A percentile compares a stretch with the other conserved stretches of the same genome.
These are phyloP conservation scores for Artemisia tridentata DNA, from an alignment of 129 eudicot genomes.

Conservation along the genomic window DNA sequence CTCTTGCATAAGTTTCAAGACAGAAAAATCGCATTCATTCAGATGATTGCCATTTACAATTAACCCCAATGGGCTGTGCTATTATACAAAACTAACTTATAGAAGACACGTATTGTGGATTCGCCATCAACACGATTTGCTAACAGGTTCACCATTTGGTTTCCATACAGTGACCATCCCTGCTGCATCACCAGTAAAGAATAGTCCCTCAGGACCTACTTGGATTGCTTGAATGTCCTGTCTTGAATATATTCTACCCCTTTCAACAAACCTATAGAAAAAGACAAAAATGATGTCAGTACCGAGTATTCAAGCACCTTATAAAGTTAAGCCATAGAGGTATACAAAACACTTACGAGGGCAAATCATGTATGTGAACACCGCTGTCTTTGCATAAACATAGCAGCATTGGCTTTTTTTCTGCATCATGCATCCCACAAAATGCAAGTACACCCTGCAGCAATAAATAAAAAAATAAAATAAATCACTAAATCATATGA, in stretches of 20 bases:
- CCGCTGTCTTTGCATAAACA: slow-evolving; percentile 53
- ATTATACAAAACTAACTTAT: too few species aligned
- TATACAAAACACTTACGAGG: slow-evolving; percentile 45
- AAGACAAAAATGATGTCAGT: not conserved
- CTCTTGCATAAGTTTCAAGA: too few species aligned
- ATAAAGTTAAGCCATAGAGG: too few species aligned
- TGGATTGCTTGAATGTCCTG: not conserved
- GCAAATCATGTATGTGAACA: slow-evolving; percentile 59
- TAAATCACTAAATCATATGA: slow-evolving; percentile 4
- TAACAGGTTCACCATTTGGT: not conserved
- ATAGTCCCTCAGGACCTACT: not conserved
- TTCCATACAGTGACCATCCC: too few species aligned
- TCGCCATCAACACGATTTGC: not conserved
- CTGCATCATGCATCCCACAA: slow-evolving; percentile 54
- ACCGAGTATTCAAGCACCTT: too few species aligned
- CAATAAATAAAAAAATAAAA: not conserved
- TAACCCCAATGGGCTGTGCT: too few species aligned
- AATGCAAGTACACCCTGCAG: slow-evolving; percentile 56
- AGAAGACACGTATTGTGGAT: too few species aligned
- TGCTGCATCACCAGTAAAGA: too few species aligned
- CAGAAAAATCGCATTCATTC: too few species aligned
- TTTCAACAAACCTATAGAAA: slow-evolving; percentile 9
- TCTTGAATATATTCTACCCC: slow-evolving; percentile 9
- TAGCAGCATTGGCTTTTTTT: slow-evolving; percentile 46
- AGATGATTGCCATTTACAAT: not conserved